Percentiles rank a stretch among this genome's conserved stretches.
phyloP scores from a whole-genome alignment of 169 alveolate genomes.

The Plasmodium reichenowi region DNA sequence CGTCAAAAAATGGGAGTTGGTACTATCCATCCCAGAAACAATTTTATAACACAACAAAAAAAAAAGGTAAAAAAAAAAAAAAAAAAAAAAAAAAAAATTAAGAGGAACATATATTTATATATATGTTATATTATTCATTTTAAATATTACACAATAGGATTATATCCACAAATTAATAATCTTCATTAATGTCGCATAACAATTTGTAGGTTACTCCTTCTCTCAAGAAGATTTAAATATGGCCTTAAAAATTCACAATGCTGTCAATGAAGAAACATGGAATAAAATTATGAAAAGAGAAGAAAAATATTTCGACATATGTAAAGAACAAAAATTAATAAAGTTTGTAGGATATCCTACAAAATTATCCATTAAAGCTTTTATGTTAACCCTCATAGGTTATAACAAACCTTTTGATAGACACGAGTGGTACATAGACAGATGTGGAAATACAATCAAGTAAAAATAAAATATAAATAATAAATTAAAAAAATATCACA shows the following conservation, averaged over 20 bases:
- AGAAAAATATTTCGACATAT: constrained; percentile 73
- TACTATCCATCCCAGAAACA: constrained; percentile 85
- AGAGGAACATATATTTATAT: background rate
- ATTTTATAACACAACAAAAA: constrained; percentile 81
- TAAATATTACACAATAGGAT: too few species aligned
- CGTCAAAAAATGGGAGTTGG: constrained; percentile 81
- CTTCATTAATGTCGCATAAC: too few species aligned
- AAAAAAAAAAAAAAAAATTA: background rate
- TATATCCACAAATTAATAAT: too few species aligned
- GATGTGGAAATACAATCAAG: constrained; percentile 86
- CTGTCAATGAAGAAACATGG: constrained; percentile 87
- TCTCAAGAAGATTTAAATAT: constrained; percentile 78
- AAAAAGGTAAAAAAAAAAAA: constrained; percentile 77
- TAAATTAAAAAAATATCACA: too few species aligned
- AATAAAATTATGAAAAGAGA: constrained; percentile 84
- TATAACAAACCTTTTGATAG: constrained; percentile 85
- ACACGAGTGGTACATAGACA: constrained; percentile 86
- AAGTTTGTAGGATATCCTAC: constrained; percentile 82
- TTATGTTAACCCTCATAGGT: constrained; percentile 77
- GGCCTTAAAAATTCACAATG: constrained; percentile 84
- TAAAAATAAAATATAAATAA: constrained; percentile 7
- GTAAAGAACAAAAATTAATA: constrained; percentile 80
- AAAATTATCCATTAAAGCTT: constrained; percentile 80
- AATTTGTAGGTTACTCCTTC: constrained; percentile 77
- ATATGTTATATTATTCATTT: background rate